A percentile compares a stretch with the other conserved stretches of the same genome.
These are phyloP conservation scores for Cokeromyces recurvatus DNA, from an alignment of 371 early-diverging fungal species.

Conservation along the genomic window DNA sequence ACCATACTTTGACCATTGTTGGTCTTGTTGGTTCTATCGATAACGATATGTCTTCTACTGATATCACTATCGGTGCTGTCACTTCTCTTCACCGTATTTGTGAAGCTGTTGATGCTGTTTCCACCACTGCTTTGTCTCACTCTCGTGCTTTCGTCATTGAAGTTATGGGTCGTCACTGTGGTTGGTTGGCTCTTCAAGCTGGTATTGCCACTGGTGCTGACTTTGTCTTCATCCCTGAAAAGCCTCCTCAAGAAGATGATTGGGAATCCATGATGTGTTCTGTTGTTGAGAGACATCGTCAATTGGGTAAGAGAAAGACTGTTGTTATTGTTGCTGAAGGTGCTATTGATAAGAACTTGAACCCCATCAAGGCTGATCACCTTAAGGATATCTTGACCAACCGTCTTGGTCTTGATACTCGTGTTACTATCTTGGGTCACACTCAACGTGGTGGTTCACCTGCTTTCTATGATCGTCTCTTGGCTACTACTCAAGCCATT, in stretches of 20 bases:
- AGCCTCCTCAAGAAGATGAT: constrained; percentile 81
- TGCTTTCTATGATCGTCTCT: constrained; percentile 89
- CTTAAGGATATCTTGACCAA: constrained; percentile 80
- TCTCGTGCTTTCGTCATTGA: constrained; percentile 98
- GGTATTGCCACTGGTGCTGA: constrained; percentile 86
- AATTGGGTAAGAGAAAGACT: constrained; percentile 84
- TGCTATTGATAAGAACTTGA: constrained; percentile 88
- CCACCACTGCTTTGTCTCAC: constrained; percentile 95
- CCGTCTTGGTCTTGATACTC: constrained; percentile 85
- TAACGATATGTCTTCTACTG: constrained; percentile 97
- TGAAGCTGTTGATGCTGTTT: constrained; percentile 93
- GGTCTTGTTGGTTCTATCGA: constrained; percentile 97
- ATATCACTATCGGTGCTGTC: constrained; percentile 96
- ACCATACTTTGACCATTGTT: constrained; percentile 82
- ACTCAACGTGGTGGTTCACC: constrained; percentile 99
- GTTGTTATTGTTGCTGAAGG: constrained; percentile 98
- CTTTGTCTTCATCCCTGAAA: constrained; percentile 97
- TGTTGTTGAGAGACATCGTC: constrained; percentile 68
- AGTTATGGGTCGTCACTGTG: constrained; percentile 99
- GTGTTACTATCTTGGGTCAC: constrained; percentile 96
- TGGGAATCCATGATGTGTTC: constrained; percentile 88
- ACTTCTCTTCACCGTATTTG: constrained; percentile 97
- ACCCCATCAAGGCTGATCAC: constrained; percentile 86
- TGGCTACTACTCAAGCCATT: constrained; percentile 92
- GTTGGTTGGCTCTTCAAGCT: constrained; percentile 98